A percentile compares a stretch with the other conserved stretches of the same genome.
Evolutionary conservation across 2,329 filamentous ascomycete genomes (phyloP).

Genomic region (Acrodontium crateriforme): DNA sequence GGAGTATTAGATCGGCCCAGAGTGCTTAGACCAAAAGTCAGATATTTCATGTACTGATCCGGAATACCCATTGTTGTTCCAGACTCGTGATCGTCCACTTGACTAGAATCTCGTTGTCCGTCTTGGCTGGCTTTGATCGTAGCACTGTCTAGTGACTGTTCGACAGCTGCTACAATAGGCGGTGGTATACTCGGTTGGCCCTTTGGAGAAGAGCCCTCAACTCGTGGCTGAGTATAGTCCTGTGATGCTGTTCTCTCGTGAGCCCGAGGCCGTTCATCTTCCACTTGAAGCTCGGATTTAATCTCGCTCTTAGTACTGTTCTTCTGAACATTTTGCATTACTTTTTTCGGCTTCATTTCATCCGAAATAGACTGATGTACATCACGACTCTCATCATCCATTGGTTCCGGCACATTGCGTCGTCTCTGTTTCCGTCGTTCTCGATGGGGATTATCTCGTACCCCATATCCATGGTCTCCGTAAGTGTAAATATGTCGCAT

Average conservation of each 20-base stretch:
- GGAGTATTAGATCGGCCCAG: slow-evolving; percentile 10
- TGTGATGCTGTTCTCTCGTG: slow-evolving; percentile 15
- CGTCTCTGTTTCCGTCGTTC: slow-evolving; percentile 39
- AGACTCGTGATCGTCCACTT: slow-evolving; percentile 3
- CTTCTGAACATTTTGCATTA: background rate
- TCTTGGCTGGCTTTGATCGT: slow-evolving; percentile 23
- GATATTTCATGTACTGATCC: slow-evolving; percentile 36
- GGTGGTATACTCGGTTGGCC: slow-evolving; percentile 29
- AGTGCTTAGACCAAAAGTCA: slow-evolving; percentile 33
- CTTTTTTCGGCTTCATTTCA: too few species aligned
- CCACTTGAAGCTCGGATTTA: slow-evolving; percentile 3
- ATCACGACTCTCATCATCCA: too few species aligned
- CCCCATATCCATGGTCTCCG: slow-evolving; percentile 73
- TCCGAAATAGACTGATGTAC: too few species aligned
- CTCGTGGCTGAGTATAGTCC: slow-evolving; percentile 9
- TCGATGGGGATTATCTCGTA: slow-evolving; percentile 63
- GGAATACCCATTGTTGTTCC: slow-evolving; percentile 29
- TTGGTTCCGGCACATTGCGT: slow-evolving; percentile 15
- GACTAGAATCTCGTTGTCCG: slow-evolving; percentile 1
- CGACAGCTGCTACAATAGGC: slow-evolving; percentile 33
- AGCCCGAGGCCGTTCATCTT: slow-evolving; percentile 27
- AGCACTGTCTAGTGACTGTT: slow-evolving; percentile 30
- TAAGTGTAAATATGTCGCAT: slow-evolving; percentile 77
- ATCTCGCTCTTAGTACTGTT: background rate
- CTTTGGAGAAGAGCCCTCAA: slow-evolving; percentile 4